These are phyloP conservation scores for Phytophthora pistaciae DNA, from an alignment of 352 stramenopile genomes.

Conservation along the genomic window DNA sequence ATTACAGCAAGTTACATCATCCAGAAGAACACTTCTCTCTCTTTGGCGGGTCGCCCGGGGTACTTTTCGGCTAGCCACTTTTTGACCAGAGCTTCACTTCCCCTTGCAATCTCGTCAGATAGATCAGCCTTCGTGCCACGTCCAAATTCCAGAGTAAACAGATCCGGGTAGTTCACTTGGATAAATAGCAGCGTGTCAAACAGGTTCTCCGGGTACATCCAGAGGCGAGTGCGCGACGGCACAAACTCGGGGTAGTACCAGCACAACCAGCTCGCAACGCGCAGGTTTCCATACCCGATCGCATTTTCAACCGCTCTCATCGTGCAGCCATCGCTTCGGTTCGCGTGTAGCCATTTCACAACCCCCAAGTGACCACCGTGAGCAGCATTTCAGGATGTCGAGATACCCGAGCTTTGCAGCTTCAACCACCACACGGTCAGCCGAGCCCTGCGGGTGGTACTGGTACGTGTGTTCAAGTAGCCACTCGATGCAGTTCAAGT, in stretches of 20 bases:
- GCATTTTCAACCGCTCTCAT: constrained; percentile 4
- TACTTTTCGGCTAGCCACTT: constrained; percentile 2
- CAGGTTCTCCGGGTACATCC: constrained; percentile 8
- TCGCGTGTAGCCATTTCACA: constrained; percentile 6
- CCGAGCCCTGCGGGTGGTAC: background rate
- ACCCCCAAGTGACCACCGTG: background rate
- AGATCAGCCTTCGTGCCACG: background rate
- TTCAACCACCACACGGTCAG: background rate
- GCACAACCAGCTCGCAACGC: background rate
- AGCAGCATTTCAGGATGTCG: constrained; percentile 2
- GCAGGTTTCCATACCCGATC: background rate
- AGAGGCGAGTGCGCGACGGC: background rate
- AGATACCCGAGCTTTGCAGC: constrained; percentile 5
- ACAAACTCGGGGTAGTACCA: background rate
- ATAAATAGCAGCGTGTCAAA: constrained; percentile 11
- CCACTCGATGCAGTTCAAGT: constrained; percentile 5
- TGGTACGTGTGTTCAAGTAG: constrained; percentile 8
- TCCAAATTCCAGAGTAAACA: constrained; percentile 3
- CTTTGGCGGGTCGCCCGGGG: background rate
- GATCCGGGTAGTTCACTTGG: constrained; percentile 5
- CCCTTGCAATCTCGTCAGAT: background rate
- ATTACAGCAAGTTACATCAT: background rate
- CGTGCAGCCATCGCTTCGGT: background rate
- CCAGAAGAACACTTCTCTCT: background rate
- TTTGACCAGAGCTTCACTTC: constrained; percentile 1